Conservation (phyloP, 345 rosid genomes). For the Trapa bicornis region DNA sequence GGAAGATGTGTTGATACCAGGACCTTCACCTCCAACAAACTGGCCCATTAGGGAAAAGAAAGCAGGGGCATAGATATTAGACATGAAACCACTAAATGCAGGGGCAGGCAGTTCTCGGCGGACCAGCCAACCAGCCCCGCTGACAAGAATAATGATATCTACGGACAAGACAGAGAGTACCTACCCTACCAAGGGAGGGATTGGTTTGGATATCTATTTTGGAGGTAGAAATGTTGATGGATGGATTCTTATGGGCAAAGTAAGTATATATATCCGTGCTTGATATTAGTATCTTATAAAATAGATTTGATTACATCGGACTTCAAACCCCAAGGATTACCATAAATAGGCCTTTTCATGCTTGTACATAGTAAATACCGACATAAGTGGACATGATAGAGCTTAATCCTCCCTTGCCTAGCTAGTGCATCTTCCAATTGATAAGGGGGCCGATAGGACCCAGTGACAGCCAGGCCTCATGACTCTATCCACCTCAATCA, state of each 20-base stretch:
- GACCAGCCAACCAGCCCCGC: constrained; percentile 23
- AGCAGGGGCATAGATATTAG: no score
- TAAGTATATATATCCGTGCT: no score
- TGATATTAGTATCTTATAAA: not conserved
- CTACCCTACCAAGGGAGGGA: no score
- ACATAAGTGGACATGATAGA: constrained; percentile 52
- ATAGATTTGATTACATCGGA: no score
- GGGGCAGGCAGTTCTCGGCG: constrained; percentile 51
- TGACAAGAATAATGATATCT: constrained; percentile 23
- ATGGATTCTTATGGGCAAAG: no score
- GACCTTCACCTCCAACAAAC: no score
- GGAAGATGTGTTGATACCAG: no score
- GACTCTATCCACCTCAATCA: constrained; percentile 54
- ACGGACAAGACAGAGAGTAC: constrained; percentile 13
- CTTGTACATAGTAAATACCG: constrained; percentile 42
- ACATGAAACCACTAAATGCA: constrained; percentile 26
- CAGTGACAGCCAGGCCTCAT: constrained; percentile 66
- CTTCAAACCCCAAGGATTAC: constrained; percentile 9
- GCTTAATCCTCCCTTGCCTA: constrained; percentile 50
- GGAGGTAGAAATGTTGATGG: no score
- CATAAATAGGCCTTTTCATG: constrained; percentile 10
- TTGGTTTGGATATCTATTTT: no score
- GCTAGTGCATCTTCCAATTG: constrained; percentile 40
- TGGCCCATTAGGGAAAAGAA: no score
- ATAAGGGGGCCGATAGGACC: constrained; percentile 63